Evolutionary conservation across 2,329 filamentous ascomycete genomes (phyloP).

Genomic region (Exophiala oligosperma): DNA sequence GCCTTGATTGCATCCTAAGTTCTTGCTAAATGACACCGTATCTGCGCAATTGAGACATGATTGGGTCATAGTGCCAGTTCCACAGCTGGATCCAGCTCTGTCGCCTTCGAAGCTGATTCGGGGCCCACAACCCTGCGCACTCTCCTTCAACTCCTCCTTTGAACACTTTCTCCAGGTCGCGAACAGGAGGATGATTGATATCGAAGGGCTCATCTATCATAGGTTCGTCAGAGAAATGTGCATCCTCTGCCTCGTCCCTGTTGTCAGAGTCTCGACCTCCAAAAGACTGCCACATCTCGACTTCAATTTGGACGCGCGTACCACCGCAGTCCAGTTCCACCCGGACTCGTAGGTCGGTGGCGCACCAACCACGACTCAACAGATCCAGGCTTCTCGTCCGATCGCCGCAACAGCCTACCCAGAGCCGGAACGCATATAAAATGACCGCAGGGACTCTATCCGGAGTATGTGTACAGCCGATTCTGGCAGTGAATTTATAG

Average conservation of each 20-base stretch:
- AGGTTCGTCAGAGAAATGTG: conserved; percentile 1
- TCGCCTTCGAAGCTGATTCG: conserved; percentile 6
- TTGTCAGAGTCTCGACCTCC: conserved; percentile 14
- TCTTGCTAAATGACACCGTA: neutral
- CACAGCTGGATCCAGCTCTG: conserved; percentile 12
- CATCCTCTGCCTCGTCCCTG: conserved; percentile 12
- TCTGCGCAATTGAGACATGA: conserved; percentile 8
- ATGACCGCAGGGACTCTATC: conserved; percentile 8
- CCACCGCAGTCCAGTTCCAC: conserved; percentile 14
- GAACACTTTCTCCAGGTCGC: conserved; percentile 11
- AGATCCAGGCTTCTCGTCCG: conserved; percentile 11
- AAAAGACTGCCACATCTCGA: conserved; percentile 15
- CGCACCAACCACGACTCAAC: conserved; percentile 5
- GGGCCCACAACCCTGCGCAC: conserved; percentile 2
- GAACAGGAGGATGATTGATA: conserved; percentile 9
- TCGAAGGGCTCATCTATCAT: conserved; percentile 6
- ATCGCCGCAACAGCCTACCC: conserved; percentile 7
- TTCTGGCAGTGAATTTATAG: conserved; percentile 3
- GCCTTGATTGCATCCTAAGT: too few species aligned
- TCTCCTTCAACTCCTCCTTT: conserved; percentile 12
- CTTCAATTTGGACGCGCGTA: conserved; percentile 16
- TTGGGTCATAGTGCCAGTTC: conserved; percentile 9
- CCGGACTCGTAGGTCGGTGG: conserved; percentile 16
- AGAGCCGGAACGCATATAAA: conserved; percentile 6
- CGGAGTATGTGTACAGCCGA: conserved; percentile 7